These are phyloP conservation scores for Sherardia arvensis DNA, from an alignment of 257 asterid species.

Conservation along the genomic window DNA sequence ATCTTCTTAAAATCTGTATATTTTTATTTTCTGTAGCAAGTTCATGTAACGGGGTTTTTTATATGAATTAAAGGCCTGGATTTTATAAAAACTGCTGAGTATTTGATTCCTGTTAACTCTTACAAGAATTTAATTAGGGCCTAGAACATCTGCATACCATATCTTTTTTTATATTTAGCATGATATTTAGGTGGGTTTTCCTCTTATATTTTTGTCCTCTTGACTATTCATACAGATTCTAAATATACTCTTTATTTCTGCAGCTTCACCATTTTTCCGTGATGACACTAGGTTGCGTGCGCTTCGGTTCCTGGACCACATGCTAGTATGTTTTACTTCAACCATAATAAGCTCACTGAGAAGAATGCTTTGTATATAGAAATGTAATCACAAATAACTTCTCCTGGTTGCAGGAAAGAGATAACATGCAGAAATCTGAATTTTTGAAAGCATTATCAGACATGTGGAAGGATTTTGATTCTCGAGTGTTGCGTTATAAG, in stretches of 20 bases:
- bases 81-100: neutral
- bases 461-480: constrained; percentile 99
- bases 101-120: neutral
- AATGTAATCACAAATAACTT: neutral
- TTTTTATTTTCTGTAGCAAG: neutral
- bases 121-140: neutral
- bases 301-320: constrained; percentile 96
- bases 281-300: constrained; percentile 98
- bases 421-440: constrained; percentile 95
- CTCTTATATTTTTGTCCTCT: neutral
- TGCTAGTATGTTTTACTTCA: constrained; percentile 60
- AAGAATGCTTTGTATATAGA: neutral
- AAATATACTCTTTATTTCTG: constrained; percentile 15
- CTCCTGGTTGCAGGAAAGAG: constrained; percentile 79
- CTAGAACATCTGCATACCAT: neutral
- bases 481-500: constrained; percentile 98
- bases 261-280: constrained; percentile 93
- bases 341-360: neutral
- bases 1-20: neutral
- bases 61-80: too few species aligned
- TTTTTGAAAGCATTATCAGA: constrained; percentile 92
- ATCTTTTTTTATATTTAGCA: too few species aligned
- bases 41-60: too few species aligned
- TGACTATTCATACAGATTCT: neutral
- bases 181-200: neutral